Percentiles rank a stretch among this genome's conserved stretches.
These are phyloP conservation scores for Lagerstroemia speciosa DNA, from an alignment of 345 rosid species.

Conservation along the genomic window DNA sequence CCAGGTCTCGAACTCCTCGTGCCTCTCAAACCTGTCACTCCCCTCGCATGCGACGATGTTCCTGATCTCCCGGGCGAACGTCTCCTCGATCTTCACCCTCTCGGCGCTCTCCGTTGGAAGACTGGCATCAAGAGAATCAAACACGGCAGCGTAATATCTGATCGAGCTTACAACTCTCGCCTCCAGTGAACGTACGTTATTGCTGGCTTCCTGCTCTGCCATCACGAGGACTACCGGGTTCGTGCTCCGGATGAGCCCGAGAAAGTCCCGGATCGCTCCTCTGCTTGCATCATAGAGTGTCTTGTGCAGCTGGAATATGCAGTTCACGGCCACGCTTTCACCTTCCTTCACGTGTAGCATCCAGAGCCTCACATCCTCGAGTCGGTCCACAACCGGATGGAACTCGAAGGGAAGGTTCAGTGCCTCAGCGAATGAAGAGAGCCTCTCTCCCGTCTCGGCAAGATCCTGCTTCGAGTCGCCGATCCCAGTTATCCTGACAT, in stretches of 20 bases:
- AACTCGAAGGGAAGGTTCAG: constrained; percentile 83
- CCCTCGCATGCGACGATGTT: constrained; percentile 89
- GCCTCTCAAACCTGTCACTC: constrained; percentile 74
- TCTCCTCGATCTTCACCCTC: constrained; percentile 56
- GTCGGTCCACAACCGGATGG: constrained; percentile 86
- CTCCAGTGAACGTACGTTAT: constrained; percentile 44
- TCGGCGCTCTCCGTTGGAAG: constrained; percentile 49
- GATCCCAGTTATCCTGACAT: constrained; percentile 76
- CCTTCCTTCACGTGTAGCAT: constrained; percentile 97
- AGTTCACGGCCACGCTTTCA: constrained; percentile 76
- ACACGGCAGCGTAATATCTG: constrained; percentile 68
- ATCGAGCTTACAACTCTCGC: constrained; percentile 60
- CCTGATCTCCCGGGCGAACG: constrained; percentile 76
- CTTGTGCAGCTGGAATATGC: constrained; percentile 84
- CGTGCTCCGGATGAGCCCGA: constrained; percentile 74
- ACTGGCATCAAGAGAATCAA: constrained; percentile 53
- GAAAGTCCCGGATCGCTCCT: constrained; percentile 60
- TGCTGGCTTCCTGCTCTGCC: constrained; percentile 86
- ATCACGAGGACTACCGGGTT: constrained; percentile 51
- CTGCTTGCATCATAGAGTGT: constrained; percentile 61
- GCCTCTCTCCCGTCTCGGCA: constrained; percentile 84
- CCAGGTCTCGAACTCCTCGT: constrained; percentile 56
- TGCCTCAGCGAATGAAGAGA: constrained; percentile 68
- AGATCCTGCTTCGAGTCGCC: constrained; percentile 91
- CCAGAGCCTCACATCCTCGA: constrained; percentile 96